Percentiles rank a stretch among this genome's conserved stretches.
phyloP scores from a whole-genome alignment of 179 eudicot species.

The Beta lomatogona region DNA sequence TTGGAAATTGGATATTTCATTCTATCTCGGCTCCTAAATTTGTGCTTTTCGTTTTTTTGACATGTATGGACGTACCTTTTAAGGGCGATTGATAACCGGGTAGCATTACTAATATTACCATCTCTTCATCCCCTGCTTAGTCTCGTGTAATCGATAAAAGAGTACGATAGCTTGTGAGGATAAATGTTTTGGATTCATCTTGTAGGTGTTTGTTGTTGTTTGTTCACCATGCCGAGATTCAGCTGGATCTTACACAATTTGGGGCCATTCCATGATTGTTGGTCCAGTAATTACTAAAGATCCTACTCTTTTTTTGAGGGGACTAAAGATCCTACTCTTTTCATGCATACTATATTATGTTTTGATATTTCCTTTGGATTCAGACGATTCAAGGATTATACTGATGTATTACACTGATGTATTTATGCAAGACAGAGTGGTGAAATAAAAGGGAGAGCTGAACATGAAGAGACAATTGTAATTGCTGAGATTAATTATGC shows the following conservation, averaged over 20 bases:
- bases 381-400: not conserved
- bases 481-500: constrained; percentile 21
- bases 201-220: constrained; percentile 26
- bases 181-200: not conserved
- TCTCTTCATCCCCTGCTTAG: not conserved
- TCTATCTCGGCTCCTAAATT: not conserved
- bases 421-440: constrained; percentile 10
- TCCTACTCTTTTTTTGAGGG: not conserved
- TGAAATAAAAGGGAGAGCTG: constrained; percentile 12
- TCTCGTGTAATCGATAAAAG: not conserved
- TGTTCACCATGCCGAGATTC: constrained; percentile 24
- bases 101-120: not conserved
- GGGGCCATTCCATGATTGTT: constrained; percentile 30
- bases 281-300: constrained; percentile 13
- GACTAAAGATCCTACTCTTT: not conserved
- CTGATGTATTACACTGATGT: not conserved
- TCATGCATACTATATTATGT: not conserved
- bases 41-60: not conserved
- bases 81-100: constrained; percentile 31
- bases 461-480: constrained; percentile 10
- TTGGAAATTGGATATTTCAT: not conserved
- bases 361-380: not conserved
- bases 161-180: not conserved
- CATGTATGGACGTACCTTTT: not conserved
- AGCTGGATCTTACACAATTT: constrained; percentile 18